Percentiles rank a stretch among this genome's conserved stretches.
Conservation (phyloP, 2,329 filamentous ascomycete species). For the Zymoseptoria crescenta region DNA sequence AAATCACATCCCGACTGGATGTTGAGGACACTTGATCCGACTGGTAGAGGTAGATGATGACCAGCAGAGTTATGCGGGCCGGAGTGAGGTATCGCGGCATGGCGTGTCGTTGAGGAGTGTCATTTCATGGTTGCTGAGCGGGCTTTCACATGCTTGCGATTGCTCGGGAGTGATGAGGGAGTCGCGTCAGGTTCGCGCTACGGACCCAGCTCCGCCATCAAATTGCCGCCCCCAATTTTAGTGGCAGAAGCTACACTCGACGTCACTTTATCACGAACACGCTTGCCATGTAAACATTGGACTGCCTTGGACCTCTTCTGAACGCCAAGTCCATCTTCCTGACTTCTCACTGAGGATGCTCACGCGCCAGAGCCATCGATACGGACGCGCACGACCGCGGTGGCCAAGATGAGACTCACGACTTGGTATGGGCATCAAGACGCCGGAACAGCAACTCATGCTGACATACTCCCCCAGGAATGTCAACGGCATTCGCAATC, state of each 20-base stretch:
- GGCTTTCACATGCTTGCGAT: not conserved
- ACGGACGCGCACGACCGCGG: not conserved
- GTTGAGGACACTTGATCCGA: slow-evolving; percentile 16
- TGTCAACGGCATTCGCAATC: slow-evolving; percentile 48
- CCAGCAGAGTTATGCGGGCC: slow-evolving; percentile 74
- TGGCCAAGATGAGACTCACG: slow-evolving; percentile 31
- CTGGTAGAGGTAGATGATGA: slow-evolving; percentile 69
- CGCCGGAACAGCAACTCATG: not conserved
- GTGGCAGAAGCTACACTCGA: not conserved
- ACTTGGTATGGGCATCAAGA: slow-evolving; percentile 24
- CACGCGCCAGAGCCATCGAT: not conserved
- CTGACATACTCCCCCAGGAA: slow-evolving; percentile 33
- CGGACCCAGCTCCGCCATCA: not conserved
- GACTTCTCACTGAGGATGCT: not conserved
- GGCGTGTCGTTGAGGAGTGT: not conserved
- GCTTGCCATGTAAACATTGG: not conserved
- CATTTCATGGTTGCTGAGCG: not conserved
- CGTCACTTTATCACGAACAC: not conserved
- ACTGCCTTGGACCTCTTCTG: not conserved
- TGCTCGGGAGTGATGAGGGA: not conserved
- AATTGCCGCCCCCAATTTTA: not conserved
- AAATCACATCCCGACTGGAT: slow-evolving; percentile 59
- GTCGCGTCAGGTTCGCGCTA: not conserved
- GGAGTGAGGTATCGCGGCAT: slow-evolving; percentile 86
- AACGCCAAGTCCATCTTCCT: not conserved